Base-by-base conservation (phyloP, 176 grass and related monocot genomes). In the Oryza australiensis region DNA sequence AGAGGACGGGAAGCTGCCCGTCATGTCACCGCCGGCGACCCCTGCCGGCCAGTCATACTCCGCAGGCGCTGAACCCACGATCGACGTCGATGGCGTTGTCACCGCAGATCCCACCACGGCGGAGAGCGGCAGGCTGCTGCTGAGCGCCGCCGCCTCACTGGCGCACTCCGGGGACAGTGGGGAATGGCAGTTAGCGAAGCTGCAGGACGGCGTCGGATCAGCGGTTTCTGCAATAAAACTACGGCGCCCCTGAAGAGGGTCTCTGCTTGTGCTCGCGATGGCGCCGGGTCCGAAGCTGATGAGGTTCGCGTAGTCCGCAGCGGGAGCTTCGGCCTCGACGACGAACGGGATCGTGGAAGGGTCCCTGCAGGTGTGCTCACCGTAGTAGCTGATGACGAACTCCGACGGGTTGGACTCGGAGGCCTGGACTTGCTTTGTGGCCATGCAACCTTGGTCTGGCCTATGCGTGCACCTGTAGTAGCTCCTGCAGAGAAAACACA, bases 381-480 rank as follows among this genome's bases (percentile, higher is more conserved):
- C 90, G 27, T 64, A 91, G 90, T 99, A 99, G 78, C 40, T 88
- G 74, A 99, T 75, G 24, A 57, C 33, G 69, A 53, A 93, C 73
- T 89, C 74, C 3, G 82, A 80, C 14, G 79, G 87, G 79, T 99
- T 79, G 41, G 80, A 63, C 11, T 90, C 87, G 1, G 86, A 88
- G 32, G 3, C 6, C 73, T 99, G 96, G 57, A 95, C 93, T 53
- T 99, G 93, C 67, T 81, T 82, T 4, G 65, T 90, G 20, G 96
- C 96, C 76, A 40, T 81, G 65, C 96, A 99, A 0, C 73, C 85
- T 70, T 91, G 89, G 26, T 95, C 93, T 80, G 59, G 8, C 84
- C 48, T 92, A 60, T 99, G 87, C 0, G 87, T 88, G 85, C 96
- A 99, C 90, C 91, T 90, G 64, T 83, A 99, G 77, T 99, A 99